Conservation (phyloP, 2,329 filamentous ascomycete genomes). For the Nannizziopsis barbatae region DNA sequence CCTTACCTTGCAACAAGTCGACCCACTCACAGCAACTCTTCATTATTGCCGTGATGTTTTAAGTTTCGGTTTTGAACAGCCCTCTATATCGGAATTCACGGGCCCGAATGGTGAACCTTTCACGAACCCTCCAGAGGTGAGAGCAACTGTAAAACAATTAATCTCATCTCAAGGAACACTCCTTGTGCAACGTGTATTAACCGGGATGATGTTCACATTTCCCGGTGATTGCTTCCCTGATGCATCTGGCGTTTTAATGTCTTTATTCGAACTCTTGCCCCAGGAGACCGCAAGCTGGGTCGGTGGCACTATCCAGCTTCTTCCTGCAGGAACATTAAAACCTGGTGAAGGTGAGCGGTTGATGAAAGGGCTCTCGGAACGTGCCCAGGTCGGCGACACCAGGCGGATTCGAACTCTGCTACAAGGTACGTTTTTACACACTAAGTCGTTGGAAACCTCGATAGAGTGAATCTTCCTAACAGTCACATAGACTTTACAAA, state of each 20-base stretch:
- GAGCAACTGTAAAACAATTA: constrained; percentile 60
- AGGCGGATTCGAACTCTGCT: constrained; percentile 73
- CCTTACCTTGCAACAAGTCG: constrained; percentile 77
- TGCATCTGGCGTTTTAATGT: constrained; percentile 81
- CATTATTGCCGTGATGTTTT: constrained; percentile 89
- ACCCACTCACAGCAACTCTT: constrained; percentile 79
- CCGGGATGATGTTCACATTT: constrained; percentile 99
- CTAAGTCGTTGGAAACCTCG: neutral
- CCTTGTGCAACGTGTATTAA: constrained; percentile 78
- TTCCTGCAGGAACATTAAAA: constrained; percentile 72
- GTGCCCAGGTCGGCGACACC: constrained; percentile 56
- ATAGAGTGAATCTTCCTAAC: neutral
- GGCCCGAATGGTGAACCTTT: constrained; percentile 49
- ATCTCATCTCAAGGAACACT: constrained; percentile 59
- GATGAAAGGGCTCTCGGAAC: constrained; percentile 68
- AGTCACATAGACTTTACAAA: constrained; percentile 68
- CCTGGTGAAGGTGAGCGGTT: constrained; percentile 70
- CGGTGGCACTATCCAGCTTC: constrained; percentile 66
- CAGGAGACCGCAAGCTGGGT: constrained; percentile 72
- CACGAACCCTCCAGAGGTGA: constrained; percentile 58
- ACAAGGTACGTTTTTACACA: constrained; percentile 42
- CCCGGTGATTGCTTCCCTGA: constrained; percentile 92
- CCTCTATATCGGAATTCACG: constrained; percentile 46
- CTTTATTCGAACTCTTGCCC: constrained; percentile 78
- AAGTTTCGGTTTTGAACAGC: constrained; percentile 70